phyloP scores from a whole-genome alignment of 1,284 basidiomycete species.

The Ustilago hordei region DNA sequence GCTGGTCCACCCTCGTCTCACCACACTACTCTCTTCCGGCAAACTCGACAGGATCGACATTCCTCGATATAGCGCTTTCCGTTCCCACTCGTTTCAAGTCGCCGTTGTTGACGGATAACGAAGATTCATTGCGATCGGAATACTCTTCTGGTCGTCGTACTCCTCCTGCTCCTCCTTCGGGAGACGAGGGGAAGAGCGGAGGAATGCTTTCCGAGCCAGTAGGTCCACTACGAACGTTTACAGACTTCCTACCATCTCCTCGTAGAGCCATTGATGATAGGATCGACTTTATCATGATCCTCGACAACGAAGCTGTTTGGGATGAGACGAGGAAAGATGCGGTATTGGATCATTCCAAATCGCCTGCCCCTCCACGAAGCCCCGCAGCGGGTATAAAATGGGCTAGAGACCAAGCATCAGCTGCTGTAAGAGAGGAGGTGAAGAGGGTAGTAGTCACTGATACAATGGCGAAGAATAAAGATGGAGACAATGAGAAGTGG shows the following conservation, averaged over 20 bases:
- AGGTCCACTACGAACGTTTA: constrained; percentile 47
- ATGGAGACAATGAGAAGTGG: constrained; percentile 26
- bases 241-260: constrained; percentile 39
- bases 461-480: not conserved
- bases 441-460: not conserved
- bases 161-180: not conserved
- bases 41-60: constrained; percentile 28
- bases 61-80: constrained; percentile 48
- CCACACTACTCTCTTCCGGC: constrained; percentile 36
- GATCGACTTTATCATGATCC: constrained; percentile 55
- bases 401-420: constrained; percentile 3
- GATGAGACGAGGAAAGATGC: constrained; percentile 37
- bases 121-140: constrained; percentile 28
- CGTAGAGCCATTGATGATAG: constrained; percentile 46
- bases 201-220: constrained; percentile 28
- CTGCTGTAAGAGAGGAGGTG: not conserved
- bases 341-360: constrained; percentile 21
- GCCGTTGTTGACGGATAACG: constrained; percentile 43
- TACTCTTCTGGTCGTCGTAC: constrained; percentile 23
- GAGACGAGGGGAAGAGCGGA: not conserved
- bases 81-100: constrained; percentile 32
- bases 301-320: constrained; percentile 35
- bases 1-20: constrained; percentile 51
- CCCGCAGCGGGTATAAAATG: not conserved
- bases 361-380: constrained; percentile 12